phyloP scores from a whole-genome alignment of 2,329 filamentous ascomycete species.

The Coleophoma cylindrospora region DNA sequence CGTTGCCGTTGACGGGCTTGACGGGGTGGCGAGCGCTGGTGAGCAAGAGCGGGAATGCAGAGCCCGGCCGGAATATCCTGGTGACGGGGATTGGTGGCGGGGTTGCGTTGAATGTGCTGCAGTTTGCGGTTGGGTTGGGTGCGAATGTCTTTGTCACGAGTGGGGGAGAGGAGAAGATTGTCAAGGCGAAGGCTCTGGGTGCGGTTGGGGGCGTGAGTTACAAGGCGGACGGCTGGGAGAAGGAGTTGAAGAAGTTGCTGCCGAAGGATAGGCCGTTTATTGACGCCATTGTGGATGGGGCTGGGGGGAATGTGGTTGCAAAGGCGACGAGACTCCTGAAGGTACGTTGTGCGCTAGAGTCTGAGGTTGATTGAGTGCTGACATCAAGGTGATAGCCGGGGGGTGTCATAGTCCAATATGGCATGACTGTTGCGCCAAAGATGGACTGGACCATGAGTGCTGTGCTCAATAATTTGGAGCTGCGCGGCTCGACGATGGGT shows the following conservation, averaged over 20 bases:
- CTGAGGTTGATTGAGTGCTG: not conserved
- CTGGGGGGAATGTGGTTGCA: constrained; percentile 77
- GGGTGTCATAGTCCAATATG: constrained; percentile 80
- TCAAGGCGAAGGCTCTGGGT: constrained; percentile 65
- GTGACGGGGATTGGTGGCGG: constrained; percentile 92
- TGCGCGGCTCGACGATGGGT: constrained; percentile 86
- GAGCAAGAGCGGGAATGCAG: constrained; percentile 65
- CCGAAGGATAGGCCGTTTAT: constrained; percentile 62
- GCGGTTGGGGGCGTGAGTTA: constrained; percentile 81
- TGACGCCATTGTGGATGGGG: constrained; percentile 86
- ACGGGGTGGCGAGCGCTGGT: constrained; percentile 86
- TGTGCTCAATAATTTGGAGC: constrained; percentile 81
- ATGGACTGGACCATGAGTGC: constrained; percentile 85
- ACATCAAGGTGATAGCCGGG: constrained; percentile 45
- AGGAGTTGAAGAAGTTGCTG: constrained; percentile 59
- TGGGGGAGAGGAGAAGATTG: constrained; percentile 63
- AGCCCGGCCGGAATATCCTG: constrained; percentile 67
- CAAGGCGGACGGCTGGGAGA: constrained; percentile 75
- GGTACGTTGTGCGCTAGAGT: constrained; percentile 27
- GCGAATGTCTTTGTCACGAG: constrained; percentile 33
- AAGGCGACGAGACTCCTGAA: constrained; percentile 67
- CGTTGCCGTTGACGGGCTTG: constrained; percentile 77
- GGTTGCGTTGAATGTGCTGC: constrained; percentile 75
- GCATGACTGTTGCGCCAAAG: constrained; percentile 83
- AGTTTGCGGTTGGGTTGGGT: constrained; percentile 72